Conservation (phyloP, 805 yeast species). For the Yarrowia phangngaensis region DNA sequence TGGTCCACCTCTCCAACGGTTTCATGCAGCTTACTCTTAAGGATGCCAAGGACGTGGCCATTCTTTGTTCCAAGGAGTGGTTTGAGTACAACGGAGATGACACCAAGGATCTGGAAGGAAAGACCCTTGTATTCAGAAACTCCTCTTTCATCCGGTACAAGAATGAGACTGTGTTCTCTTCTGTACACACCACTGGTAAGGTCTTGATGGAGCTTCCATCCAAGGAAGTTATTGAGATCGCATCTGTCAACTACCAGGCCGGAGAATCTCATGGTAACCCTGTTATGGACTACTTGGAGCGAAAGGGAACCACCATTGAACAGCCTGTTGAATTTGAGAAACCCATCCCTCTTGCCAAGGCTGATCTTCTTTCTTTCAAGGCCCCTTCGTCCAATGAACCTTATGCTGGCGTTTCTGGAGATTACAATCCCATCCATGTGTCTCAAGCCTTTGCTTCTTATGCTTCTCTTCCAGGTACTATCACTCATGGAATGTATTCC, state of each 20-base stretch:
- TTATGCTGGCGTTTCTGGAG: constrained; percentile 96
- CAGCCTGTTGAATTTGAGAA: constrained; percentile 89
- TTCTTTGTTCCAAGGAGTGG: constrained; percentile 95
- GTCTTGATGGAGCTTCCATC: constrained; percentile 87
- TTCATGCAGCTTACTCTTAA: constrained; percentile 75
- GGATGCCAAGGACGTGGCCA: constrained; percentile 85
- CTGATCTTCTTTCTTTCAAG: constrained; percentile 46
- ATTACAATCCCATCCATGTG: constrained; percentile 97
- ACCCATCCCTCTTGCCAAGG: constrained; percentile 70
- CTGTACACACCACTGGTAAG: constrained; percentile 80
- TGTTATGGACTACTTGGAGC: constrained; percentile 84
- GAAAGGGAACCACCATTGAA: constrained; percentile 91
- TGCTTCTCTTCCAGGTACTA: constrained; percentile 93
- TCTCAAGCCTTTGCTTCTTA: constrained; percentile 90
- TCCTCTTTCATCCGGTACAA: constrained; percentile 80
- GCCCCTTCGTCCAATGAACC: constrained; percentile 96
- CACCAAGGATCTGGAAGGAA: constrained; percentile 61
- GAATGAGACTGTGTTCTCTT: constrained; percentile 67
- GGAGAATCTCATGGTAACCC: constrained; percentile 96
- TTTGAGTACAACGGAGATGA: constrained; percentile 69
- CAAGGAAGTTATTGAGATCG: constrained; percentile 80
- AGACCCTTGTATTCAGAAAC: constrained; percentile 84
- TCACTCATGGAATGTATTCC: constrained; percentile 98
- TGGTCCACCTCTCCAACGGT: constrained; percentile 93
- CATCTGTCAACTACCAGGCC: constrained; percentile 80